phyloP scores from a whole-genome alignment of 1,139 yeast species.

The Saccharomycopsis crataegensis region DNA sequence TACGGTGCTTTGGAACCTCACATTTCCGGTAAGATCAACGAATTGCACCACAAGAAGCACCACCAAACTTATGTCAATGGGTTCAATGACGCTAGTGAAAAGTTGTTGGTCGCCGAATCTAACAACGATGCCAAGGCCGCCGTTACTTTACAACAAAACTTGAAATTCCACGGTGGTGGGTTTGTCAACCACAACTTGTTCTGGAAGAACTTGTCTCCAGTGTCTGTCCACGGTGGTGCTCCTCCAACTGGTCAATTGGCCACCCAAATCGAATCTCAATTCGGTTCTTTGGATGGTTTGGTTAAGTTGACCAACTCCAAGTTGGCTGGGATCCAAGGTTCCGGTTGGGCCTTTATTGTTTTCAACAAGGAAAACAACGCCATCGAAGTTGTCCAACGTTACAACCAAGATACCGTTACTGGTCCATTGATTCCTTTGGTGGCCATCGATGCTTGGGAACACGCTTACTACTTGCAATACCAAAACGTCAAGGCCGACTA shows the following conservation, averaged over 20 bases:
- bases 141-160: slow-evolving; percentile 62
- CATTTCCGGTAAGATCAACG: slow-evolving; percentile 86
- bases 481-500: slow-evolving; percentile 91
- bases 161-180: slow-evolving; percentile 96
- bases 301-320: slow-evolving; percentile 62
- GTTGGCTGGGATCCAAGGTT: slow-evolving; percentile 91
- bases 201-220: slow-evolving; percentile 90
- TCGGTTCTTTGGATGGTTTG: slow-evolving; percentile 72
- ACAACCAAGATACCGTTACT: slow-evolving; percentile 86
- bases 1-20: slow-evolving; percentile 85
- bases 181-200: slow-evolving; percentile 79
- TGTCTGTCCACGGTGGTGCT: slow-evolving; percentile 77
- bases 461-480: slow-evolving; percentile 94
- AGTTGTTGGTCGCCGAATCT: slow-evolving; percentile 62
- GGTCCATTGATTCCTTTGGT: slow-evolving; percentile 71
- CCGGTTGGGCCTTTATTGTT: slow-evolving; percentile 96
- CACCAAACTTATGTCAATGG: slow-evolving; percentile 93
- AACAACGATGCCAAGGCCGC: slow-evolving; percentile 60
- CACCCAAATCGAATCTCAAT: slow-evolving; percentile 54
- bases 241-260: slow-evolving; percentile 58
- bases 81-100: slow-evolving; percentile 75
- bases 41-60: slow-evolving; percentile 85
- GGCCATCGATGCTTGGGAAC: slow-evolving; percentile 99
- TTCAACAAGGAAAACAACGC: slow-evolving; percentile 79
- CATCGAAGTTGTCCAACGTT: slow-evolving; percentile 77